A percentile compares a stretch with the other conserved stretches of the same genome.
Evolutionary conservation across 2,329 filamentous ascomycete species (phyloP).

Genomic region (Annulohypoxylon truncatum): DNA sequence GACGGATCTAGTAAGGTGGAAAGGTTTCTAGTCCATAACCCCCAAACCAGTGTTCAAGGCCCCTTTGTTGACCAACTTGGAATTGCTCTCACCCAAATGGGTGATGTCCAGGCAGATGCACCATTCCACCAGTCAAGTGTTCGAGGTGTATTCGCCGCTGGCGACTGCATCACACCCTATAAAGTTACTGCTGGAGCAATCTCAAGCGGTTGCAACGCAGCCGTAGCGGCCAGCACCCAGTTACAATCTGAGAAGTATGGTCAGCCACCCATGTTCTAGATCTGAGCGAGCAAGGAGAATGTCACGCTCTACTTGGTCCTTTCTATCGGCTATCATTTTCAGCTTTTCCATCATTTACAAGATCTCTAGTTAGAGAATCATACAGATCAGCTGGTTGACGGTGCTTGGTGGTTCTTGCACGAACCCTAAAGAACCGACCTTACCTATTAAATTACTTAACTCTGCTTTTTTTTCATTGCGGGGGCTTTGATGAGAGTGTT

Average conservation of each 20-base stretch:
- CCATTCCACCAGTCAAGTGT: constrained; percentile 37
- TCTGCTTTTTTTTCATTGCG: no score
- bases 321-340: no score
- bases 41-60: constrained; percentile 35
- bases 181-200: constrained; percentile 39
- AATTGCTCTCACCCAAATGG: constrained; percentile 26
- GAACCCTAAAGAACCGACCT: no score
- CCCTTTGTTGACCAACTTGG: constrained; percentile 38
- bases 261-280: neutral
- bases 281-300: no score
- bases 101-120: constrained; percentile 35
- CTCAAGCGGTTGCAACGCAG: constrained; percentile 40
- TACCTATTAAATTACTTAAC: no score
- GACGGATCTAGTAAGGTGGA: constrained; percentile 40
- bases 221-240: constrained; percentile 33
- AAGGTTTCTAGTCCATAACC: constrained; percentile 42
- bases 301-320: no score
- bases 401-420: no score
- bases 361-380: no score
- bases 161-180: constrained; percentile 41
- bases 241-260: constrained; percentile 42
- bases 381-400: no score
- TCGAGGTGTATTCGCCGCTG: constrained; percentile 42
- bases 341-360: no score
- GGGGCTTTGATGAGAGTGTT: no score